Percentiles rank a stretch among this genome's conserved stretches.
phyloP scores from a whole-genome alignment of 1,139 yeast genomes.

The Williopsis jadinii region DNA sequence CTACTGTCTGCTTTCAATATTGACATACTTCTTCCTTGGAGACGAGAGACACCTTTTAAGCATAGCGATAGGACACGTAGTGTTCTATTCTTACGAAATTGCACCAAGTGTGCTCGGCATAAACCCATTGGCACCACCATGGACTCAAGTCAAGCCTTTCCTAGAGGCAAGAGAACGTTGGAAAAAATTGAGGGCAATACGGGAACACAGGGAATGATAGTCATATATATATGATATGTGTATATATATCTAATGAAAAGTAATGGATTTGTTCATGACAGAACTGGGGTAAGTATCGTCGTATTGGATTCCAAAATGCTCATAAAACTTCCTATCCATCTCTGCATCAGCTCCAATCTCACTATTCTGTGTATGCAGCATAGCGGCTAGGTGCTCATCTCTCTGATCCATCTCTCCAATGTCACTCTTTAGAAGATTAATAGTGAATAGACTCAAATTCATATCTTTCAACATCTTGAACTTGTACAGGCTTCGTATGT shows the following conservation, averaged over 20 bases:
- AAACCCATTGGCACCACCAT: slow-evolving; percentile 18
- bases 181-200: not conserved
- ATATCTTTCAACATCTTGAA: slow-evolving; percentile 13
- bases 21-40: slow-evolving; percentile 1
- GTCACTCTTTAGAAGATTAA: slow-evolving; percentile 9
- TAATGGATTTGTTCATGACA: not conserved
- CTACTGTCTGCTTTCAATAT: slow-evolving; percentile 2
- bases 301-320: not conserved
- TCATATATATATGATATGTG: no score
- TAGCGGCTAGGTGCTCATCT: slow-evolving; percentile 2
- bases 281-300: not conserved
- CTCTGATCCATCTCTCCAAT: slow-evolving; percentile 6
- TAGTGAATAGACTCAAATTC: slow-evolving; percentile 5
- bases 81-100: slow-evolving; percentile 19
- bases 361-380: no score
- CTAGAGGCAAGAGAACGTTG: not conserved
- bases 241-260: no score
- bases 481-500: slow-evolving; percentile 7
- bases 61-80: slow-evolving; percentile 13
- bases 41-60: slow-evolving; percentile 2
- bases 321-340: not conserved
- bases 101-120: slow-evolving; percentile 13
- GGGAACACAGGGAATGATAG: not conserved
- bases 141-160: slow-evolving; percentile 6
- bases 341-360: not conserved